Evolutionary conservation across 2,329 filamentous ascomycete species (phyloP).

Genomic region (Rhynchosporium graminicola): DNA sequence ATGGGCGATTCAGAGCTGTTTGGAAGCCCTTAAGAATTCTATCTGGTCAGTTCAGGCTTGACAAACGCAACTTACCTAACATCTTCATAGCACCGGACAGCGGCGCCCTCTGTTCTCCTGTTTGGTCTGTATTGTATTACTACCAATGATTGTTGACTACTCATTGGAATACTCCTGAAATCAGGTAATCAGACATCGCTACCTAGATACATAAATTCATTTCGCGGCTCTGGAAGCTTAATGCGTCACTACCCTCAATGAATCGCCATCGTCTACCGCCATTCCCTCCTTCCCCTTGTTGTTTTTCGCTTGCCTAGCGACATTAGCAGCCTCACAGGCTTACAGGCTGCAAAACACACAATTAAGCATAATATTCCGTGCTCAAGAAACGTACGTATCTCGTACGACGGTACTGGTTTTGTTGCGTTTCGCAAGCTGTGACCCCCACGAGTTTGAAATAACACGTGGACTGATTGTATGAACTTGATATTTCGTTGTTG

Average conservation of each 20-base stretch:
- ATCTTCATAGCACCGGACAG: too few relatives aligned
- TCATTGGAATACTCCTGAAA: background rate
- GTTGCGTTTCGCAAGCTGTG: conserved; percentile 4
- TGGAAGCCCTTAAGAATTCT: too few relatives aligned
- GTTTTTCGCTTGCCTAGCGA: background rate
- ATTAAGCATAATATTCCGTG: conserved; percentile 5
- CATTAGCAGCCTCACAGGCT: background rate
- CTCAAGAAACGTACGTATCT: conserved; percentile 1
- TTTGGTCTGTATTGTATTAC: too few relatives aligned
- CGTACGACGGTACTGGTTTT: background rate
- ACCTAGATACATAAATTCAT: background rate
- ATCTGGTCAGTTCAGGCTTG: too few relatives aligned
- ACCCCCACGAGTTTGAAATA: background rate
- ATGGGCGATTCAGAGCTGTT: too few relatives aligned
- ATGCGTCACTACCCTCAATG: background rate
- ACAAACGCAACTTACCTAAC: too few relatives aligned
- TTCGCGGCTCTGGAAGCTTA: background rate
- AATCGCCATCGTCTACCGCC: background rate
- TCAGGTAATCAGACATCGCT: too few relatives aligned
- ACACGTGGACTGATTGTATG: background rate
- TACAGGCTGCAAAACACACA: conserved; percentile 9
- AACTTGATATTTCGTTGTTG: background rate
- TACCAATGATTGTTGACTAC: background rate
- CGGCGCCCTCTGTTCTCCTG: too few relatives aligned
- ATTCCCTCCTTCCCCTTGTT: background rate